Base-by-base conservation (phyloP, 2,329 filamentous ascomycete genomes). In the Aspergillus sp. region DNA sequence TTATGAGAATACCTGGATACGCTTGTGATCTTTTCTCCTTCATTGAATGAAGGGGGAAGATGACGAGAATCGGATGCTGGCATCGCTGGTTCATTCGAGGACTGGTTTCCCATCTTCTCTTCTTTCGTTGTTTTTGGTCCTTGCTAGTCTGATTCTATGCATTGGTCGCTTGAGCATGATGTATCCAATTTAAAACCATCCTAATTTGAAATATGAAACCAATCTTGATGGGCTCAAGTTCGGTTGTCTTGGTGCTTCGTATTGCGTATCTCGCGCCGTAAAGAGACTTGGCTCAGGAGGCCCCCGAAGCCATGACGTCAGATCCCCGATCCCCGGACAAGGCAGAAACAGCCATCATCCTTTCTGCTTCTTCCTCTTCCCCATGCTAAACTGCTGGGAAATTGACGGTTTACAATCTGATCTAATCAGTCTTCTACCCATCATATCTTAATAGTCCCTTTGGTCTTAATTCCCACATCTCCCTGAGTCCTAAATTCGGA, bases 61-160 rank as follows among this genome's bases (percentile, higher is more conserved):
- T 64, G 58, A 49, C 70, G 75, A 77, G 81, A 82, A 83, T 74
- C 67, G 62, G 82, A 82, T 84, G 82, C 82, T 78, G 81, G 74
- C 29, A 63, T 60, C 57, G 63, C 60, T 63, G 56, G 54, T 63
- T 57, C 42, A 58, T 60, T 53, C 61, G 16, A 65, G 73, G 74
- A 72, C 71, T 62, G 77, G 78, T 79, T 71, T 66, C 73, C 62
- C 54, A 14, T 42, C 16, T 65, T 67, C 59, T 56, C 46, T 63
- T 59, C 65, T 66, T 67, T 68, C 63, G 58, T 68, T 42, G 36
- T 67, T 61, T 29, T 54, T 65, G 68, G 55, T 62, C 52, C 49
- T 55, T 58, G 56, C 53, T 55, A 56, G 54, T 57, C 54, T 62
- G 58, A 32, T 62, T 52, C 55, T 51, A 46, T 64, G 36, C 58